Percentiles rank a stretch among this genome's conserved stretches.
These are phyloP conservation scores for Leccinum barrowsii DNA, from an alignment of 768 basidiomycete genomes.

Conservation along the genomic window DNA sequence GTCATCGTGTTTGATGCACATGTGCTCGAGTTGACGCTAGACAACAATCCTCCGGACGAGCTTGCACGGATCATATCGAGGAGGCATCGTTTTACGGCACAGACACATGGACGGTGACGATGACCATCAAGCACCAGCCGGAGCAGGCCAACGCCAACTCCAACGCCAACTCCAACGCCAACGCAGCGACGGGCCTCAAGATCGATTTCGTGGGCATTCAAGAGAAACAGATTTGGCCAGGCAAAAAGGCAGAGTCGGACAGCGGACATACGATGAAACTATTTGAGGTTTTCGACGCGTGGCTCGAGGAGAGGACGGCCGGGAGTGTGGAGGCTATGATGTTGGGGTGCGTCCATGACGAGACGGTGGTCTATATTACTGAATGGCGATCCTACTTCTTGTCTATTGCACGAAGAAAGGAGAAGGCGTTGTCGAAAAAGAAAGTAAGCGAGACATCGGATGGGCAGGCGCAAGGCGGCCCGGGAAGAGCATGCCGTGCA, in stretches of 20 bases:
- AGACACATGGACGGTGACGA: slow-evolving; percentile 67
- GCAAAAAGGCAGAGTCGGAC: slow-evolving; percentile 46
- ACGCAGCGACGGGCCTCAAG: slow-evolving; percentile 30
- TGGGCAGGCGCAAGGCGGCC: neutral
- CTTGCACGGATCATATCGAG: slow-evolving; percentile 80
- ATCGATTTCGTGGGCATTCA: slow-evolving; percentile 82
- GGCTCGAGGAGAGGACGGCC: slow-evolving; percentile 62
- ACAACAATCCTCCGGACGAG: slow-evolving; percentile 73
- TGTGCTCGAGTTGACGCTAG: slow-evolving; percentile 80
- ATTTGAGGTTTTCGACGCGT: slow-evolving; percentile 70
- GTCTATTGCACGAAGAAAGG: neutral
- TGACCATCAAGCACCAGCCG: slow-evolving; percentile 57
- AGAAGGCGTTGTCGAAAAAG: too few species aligned
- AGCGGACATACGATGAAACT: slow-evolving; percentile 62
- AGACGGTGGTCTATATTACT: slow-evolving; percentile 37
- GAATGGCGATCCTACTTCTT: neutral
- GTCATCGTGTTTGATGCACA: slow-evolving; percentile 91
- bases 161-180: neutral
- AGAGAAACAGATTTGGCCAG: slow-evolving; percentile 85
- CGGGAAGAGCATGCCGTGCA: neutral
- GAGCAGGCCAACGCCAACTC: neutral
- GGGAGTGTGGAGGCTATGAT: slow-evolving; percentile 67
- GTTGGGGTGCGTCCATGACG: slow-evolving; percentile 69
- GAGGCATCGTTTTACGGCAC: slow-evolving; percentile 84
- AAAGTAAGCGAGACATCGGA: too few species aligned